These are phyloP conservation scores for Trichoderma koningiopsis DNA, from an alignment of 2,329 filamentous ascomycete genomes.

Conservation along the genomic window DNA sequence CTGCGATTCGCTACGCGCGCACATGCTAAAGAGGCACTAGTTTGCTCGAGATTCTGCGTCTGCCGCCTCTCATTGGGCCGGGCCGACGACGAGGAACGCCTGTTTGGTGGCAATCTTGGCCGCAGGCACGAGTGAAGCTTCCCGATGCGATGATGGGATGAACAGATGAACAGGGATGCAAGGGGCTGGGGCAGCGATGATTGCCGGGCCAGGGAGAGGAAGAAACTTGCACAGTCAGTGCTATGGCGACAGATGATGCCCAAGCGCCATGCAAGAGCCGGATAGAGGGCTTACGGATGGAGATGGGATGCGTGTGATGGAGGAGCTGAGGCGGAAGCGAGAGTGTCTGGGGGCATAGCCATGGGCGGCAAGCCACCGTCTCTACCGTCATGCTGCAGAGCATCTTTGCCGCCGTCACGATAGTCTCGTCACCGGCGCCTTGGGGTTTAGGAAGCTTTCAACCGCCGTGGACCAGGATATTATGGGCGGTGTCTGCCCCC, in stretches of 20 bases:
- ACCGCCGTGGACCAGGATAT: slow-evolving; percentile 6
- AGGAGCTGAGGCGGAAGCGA: slow-evolving; percentile 12
- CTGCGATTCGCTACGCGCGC: slow-evolving; percentile 14
- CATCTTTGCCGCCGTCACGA: slow-evolving; percentile 23
- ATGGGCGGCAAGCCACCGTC: slow-evolving; percentile 18
- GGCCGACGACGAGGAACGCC: neutral
- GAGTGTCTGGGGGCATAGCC: neutral
- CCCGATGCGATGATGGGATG: slow-evolving; percentile 9
- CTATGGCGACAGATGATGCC: neutral
- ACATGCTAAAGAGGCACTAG: neutral
- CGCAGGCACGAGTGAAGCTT: neutral
- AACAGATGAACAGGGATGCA: neutral
- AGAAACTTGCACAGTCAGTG: neutral
- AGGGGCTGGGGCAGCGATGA: neutral
- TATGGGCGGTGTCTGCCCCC: slow-evolving; percentile 1
- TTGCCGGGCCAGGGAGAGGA: neutral
- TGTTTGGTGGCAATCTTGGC: neutral
- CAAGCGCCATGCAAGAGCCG: slow-evolving; percentile 11
- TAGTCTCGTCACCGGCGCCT: slow-evolving; percentile 21
- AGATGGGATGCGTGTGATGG: slow-evolving; percentile 2
- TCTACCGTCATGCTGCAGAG: neutral
- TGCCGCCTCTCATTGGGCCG: slow-evolving; percentile 7
- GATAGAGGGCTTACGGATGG: neutral
- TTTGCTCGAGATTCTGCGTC: neutral
- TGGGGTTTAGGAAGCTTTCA: slow-evolving; percentile 9